Base-by-base conservation (phyloP, 1,284 basidiomycete genomes). In the Pascua sp. region DNA sequence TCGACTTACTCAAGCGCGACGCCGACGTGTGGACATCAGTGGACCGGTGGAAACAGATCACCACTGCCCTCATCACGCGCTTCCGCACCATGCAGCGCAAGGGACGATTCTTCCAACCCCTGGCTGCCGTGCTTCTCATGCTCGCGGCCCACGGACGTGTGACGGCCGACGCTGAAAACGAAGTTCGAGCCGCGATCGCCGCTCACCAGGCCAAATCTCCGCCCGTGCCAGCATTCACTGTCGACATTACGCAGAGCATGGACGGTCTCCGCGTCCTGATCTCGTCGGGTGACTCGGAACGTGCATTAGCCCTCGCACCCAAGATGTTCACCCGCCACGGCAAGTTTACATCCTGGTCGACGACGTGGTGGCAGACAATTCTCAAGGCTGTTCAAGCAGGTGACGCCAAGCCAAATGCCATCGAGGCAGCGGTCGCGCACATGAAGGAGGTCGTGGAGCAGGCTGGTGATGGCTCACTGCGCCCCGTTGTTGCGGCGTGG, bases 21-120 rank as follows among this genome's bases (percentile, higher is more conserved):
- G 74, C 69, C 11, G 73, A 75, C 49, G 63, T 68, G 3, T 76
- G 73, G 73, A 76, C 74, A 1, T 67, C 72, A 1, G 73, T 72
- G 53, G 74, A 76, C 56, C 64, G 70, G 10, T 75, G 72, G 72
- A 60, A 53, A 8, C 59, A 66, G 40, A 57, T 76, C 37, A 65
- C 67, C 8, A 63, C 69, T 41, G 71, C 68, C 5, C 56, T 75
- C 32, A 63, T 76, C 55, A 65, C 69, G 40, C 61, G 69, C 18
- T 67, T 71, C 56, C 65, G 69, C 24, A 45, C 51, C 11, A 59
- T 69, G 42, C 63, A 68, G 49, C 59, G 60, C 36, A 49, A 57
- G 39, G 65, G 67, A 10, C 56, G 55, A 38, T 64, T 67, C 49
- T 62, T 70, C 54, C 59, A 55, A 0, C 58, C 60, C 1, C 61